A percentile compares a stretch with the other conserved stretches of the same genome.
phyloP scores from a whole-genome alignment of 192 early-diverging fungal species.

The Coemansia guatemalensis region DNA sequence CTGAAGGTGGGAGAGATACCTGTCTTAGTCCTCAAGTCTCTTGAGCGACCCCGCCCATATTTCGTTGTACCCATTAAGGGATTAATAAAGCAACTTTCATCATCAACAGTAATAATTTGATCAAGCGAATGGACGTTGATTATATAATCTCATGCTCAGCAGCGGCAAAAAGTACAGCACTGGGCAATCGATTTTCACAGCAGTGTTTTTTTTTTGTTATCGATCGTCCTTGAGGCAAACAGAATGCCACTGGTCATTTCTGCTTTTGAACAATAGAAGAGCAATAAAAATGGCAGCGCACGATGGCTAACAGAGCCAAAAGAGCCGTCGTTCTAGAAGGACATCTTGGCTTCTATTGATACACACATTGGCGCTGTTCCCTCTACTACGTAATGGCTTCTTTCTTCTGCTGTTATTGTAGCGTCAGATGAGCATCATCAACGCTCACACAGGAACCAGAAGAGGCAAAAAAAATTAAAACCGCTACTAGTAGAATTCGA shows the following conservation, averaged over 20 bases:
- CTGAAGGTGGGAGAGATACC: too few species aligned
- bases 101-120: too few species aligned
- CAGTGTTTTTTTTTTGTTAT: background rate
- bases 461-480: background rate
- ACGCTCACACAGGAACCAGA: background rate
- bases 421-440: background rate
- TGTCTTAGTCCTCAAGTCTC: too few species aligned
- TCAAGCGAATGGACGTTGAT: too few species aligned
- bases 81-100: too few species aligned
- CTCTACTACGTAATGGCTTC: background rate
- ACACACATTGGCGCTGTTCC: background rate
- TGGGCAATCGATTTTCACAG: background rate
- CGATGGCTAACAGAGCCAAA: background rate
- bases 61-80: too few species aligned
- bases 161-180: background rate
- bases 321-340: background rate
- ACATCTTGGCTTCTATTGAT: background rate
- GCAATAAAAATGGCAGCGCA: background rate
- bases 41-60: too few species aligned
- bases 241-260: background rate
- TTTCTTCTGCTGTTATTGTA: background rate
- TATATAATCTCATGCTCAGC: too few species aligned
- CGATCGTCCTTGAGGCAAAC: background rate
- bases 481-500: background rate
- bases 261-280: background rate